Evolutionary conservation across 108 stramenopile genomes (phyloP), one percentile per base, ranked within the genome.

Genomic region (Seminavis robusta): DNA sequence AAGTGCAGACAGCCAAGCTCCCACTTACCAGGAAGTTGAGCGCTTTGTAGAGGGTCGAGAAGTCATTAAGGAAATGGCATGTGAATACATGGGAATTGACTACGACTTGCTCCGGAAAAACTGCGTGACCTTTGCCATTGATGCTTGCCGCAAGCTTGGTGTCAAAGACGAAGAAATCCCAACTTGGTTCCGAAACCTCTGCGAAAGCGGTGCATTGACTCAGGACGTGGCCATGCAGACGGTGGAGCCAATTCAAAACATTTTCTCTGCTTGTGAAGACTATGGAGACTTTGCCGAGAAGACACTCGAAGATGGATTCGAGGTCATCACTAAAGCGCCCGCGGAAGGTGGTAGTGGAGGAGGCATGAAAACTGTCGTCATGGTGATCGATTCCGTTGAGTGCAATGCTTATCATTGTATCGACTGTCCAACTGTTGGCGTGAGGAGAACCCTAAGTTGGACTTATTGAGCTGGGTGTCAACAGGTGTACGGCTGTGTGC

Each of bases 41-140:
- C 39, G 52, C 1, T 81, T 66, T 47, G 56, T 68, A 1, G 86
- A 88, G 36, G 85, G 82, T 3, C 66, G 75, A 29, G 54, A 73
- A 30, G 56, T 92, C 8, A 52, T 92, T 20, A 64, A 71, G 25
- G 59, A 63, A 36, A 88, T 92, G 90, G 75, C 81, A 0, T 16
- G 41, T 10, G 86, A 92, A 36, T 92, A 87, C 41, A 56, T 84
- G 59, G 90, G 90, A 4, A 42, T 51, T 1, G 86, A 87, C 55
- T 92, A 92, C 51, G 85, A 92, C 51, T 33, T 92, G 7, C 57
- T 92, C 1, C 63, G 86, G 21, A 92, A 86, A 56, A 92, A 92
- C 55, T 92, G 90, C 60, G 85, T 84, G 47, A 81, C 90, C 29
- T 92, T 92, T 66, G 81, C 85, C 0, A 70, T 51, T 47, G 89